Base-by-base conservation (phyloP, 441 rosid species). In the Corymbia calophylla region DNA sequence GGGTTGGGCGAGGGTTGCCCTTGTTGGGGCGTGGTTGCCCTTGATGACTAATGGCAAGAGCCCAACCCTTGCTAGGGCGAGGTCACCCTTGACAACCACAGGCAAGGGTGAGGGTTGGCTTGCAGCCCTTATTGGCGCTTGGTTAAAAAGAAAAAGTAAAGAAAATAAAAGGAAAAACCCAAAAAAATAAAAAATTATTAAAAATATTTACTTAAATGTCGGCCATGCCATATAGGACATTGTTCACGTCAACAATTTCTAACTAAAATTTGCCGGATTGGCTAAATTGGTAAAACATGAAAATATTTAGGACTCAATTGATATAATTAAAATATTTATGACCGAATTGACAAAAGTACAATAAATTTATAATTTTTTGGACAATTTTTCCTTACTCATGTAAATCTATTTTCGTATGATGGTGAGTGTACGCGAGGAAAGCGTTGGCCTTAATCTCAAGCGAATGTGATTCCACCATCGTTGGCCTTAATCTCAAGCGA, bases 191-290 rank as follows among this genome's bases (percentile, higher is more conserved):
- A 56, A 58, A 58, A 9, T 23, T 56, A 58, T 58, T 23, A 55
- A 56, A 58, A 9, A 56, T 1, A 9, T 58, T 0, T 58, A 58
- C 25, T 13, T 58, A 6, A 58, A 58, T 6, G 5, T 0, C 3
- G 1, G 8, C 0, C 10, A 0, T 1, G 12, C 13, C 13, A 56
- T 29, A 9, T 8, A 56, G 13, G 62, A 23, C 14, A 56, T 21
- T 56, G 1, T 23, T 0, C 29, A 56, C 4, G 29, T 56, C 29
- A 23, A 56, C 29, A 56, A 56, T 23, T 56, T 56, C 5, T 21
- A 56, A 29, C 17, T 21, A 23, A 56, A 58, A 58, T 9, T 25
- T 29, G 64, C 14, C 1, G 5, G 7, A 6, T 58, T 6, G 0
- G 10, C 3, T 58, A 23, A 29, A 58, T 58, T 58, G 25, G n/a